Evolutionary conservation across 2,329 filamentous ascomycete species (phyloP).

Genomic region (Domatiomyces catenatus): DNA sequence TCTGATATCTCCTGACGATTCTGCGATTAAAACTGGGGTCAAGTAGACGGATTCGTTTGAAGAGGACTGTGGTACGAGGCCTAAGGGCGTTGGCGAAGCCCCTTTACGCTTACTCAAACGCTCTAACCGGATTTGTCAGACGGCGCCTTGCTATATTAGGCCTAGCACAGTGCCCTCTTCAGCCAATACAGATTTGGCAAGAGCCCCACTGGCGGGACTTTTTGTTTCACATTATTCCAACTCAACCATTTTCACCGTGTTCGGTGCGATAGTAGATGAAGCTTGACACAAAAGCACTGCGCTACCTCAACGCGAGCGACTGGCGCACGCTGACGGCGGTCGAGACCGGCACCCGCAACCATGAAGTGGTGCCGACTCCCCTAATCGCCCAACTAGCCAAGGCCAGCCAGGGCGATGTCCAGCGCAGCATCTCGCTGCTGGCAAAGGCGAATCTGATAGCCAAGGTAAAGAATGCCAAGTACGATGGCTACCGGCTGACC

Average conservation of each 20-base stretch:
- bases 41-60: too few relatives aligned
- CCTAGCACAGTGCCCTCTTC: too few relatives aligned
- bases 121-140: too few relatives aligned
- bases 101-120: too few relatives aligned
- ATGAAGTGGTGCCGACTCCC: constrained; percentile 86
- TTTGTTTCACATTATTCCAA: not conserved
- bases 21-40: too few relatives aligned
- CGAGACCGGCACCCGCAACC: constrained; percentile 86
- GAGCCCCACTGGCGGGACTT: not conserved
- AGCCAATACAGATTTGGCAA: not conserved
- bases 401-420: constrained; percentile 56
- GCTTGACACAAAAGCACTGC: constrained; percentile 83
- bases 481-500: constrained; percentile 91
- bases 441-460: constrained; percentile 87
- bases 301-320: constrained; percentile 82
- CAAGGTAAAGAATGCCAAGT: constrained; percentile 86
- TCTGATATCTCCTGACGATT: too few relatives aligned
- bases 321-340: constrained; percentile 89
- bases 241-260: not conserved
- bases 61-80: too few relatives aligned
- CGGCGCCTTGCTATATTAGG: too few relatives aligned
- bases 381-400: constrained; percentile 73
- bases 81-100: too few relatives aligned
- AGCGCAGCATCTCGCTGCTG: constrained; percentile 73
- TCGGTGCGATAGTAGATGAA: constrained; percentile 47